These are phyloP conservation scores for Calonectria montana DNA, from an alignment of 2,329 filamentous ascomycete species.

Conservation along the genomic window DNA sequence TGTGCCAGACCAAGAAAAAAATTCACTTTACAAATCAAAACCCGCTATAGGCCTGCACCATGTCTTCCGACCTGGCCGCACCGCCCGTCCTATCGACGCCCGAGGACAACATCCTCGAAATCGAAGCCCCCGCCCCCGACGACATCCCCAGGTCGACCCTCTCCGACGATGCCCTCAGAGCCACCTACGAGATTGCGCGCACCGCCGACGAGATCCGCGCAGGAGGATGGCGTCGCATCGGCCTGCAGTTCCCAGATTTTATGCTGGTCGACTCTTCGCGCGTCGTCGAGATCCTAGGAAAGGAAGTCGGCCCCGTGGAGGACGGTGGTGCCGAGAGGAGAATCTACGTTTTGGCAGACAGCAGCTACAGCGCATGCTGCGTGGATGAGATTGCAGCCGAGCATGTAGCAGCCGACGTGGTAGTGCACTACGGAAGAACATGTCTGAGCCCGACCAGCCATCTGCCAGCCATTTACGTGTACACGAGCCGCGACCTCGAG, in stretches of 20 bases:
- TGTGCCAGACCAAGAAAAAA: constrained; percentile 26
- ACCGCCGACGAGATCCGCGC: constrained; percentile 81
- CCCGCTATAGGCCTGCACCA: constrained; percentile 39
- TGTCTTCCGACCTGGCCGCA: constrained; percentile 61
- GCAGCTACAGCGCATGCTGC: constrained; percentile 96
- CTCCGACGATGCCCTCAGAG: constrained; percentile 75
- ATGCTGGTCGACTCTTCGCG: constrained; percentile 90
- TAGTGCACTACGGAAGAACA: constrained; percentile 93
- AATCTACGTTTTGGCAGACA: constrained; percentile 91
- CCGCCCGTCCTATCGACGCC: constrained; percentile 74
- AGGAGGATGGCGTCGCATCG: constrained; percentile 80
- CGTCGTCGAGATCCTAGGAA: constrained; percentile 71
- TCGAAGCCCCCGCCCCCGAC: constrained; percentile 62
- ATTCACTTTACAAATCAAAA: constrained; percentile 4
- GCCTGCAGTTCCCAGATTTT: constrained; percentile 94
- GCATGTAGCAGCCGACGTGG: constrained; percentile 88
- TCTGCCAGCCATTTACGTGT: constrained; percentile 90
- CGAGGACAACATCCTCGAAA: constrained; percentile 69
- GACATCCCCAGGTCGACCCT: constrained; percentile 47
- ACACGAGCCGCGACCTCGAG: constrained; percentile 79
- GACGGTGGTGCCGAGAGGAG: constrained; percentile 41
- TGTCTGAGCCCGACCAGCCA: constrained; percentile 91
- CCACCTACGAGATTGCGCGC: constrained; percentile 86
- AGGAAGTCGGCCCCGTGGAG: constrained; percentile 38
- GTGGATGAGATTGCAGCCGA: constrained; percentile 97